Evolutionary conservation across 1,284 basidiomycete species (phyloP), one percentile per base, ranked within the genome.

Genomic region (Sphaerobolus stellatus): DNA sequence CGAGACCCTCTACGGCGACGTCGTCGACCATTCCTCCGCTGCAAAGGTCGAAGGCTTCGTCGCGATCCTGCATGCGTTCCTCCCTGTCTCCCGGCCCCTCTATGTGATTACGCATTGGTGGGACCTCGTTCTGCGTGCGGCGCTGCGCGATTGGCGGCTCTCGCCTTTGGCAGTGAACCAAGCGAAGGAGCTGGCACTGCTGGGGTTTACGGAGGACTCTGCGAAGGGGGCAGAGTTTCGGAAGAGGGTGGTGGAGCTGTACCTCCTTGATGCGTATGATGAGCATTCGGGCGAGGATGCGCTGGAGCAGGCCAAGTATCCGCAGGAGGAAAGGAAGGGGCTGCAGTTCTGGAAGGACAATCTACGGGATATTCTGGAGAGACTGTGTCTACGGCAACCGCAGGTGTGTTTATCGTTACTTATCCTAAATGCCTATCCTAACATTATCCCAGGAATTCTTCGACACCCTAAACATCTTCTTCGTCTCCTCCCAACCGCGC

Each of bases 41-140:
- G n/a, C 84, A 86, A 62, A 78, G 4, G 50, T 65, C 13, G 84
- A 88, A 61, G 67, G 82, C 14, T 84, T 91, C 62, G 75, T 92
- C 11, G 75, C 78, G 18, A 76, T 88, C 22, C 75, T 91, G 6
- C 75, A 80, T 59, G 82, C 82, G 61, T 75, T 91, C 24, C 72
- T 73, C 8, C 78, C 83, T 6, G 72, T 88, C 30, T 71, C 90
- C 4, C 73, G 84, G 5, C 72, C 84, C 9, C 75, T 77, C 5
- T 86, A 84, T 25, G 74, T 90, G 50, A 86, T 89, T 50, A 82
- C 82, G 3, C 78, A 75, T 24, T 91, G 89, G 89, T 92, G 89
- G 67, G 88, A 92, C 63, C 76, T 87, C 27, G 75, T 88, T 30
- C 74, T 92, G 2, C 81, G 88, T 20, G 86, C 87, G 27, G 86